Base-by-base conservation (phyloP, 805 yeast genomes). In the Pichia nakasei region DNA sequence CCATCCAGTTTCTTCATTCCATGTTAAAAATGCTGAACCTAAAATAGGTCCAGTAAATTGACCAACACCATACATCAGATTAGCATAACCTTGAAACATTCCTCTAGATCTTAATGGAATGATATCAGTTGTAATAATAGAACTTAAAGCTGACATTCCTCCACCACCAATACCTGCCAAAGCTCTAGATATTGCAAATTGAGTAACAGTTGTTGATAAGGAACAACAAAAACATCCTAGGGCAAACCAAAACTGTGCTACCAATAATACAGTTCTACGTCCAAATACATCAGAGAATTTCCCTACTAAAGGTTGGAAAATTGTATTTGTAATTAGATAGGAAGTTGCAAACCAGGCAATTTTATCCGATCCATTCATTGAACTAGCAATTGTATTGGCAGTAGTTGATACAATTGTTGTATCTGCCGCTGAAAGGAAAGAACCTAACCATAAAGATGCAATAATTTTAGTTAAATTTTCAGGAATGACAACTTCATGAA, bases 261-360 rank as follows among this genome's bases (percentile, higher is more conserved):
- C 48, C 7, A 75, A 46, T 9, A 76, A 56, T 9, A 73, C 66
- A 11, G 63, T 59, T 43, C 70, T 69, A 40, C 84, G 61, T 7
- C 84, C 83, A 48, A 72, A 65, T 20, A 84, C 73, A 51, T 85
- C 91, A 36, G 83, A 73, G 27, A 82, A 64, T 46, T 81, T 75
- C 5, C 91, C 93, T 44, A 78, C 80, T 22, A 84, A 57, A 0
- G 87, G 89, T 60, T 82, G 89, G 58, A 82, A 80, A 1, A 85
- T 84, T 4, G 85, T 75, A 48, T 76, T 78, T 1, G 89, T 80
- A 24, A 85, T 62, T 27, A 85, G 64, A 43, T 81, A 78, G 1
- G 85, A 74, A 0, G 88, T 77, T 4, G 88, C 87, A 3, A 83
- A 81, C 89, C 91, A 83, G 3, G 78, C 63, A 6, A 76, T 63